Base-by-base conservation (phyloP, 2,329 filamentous ascomycete species). In the Colletotrichum kahawae region DNA sequence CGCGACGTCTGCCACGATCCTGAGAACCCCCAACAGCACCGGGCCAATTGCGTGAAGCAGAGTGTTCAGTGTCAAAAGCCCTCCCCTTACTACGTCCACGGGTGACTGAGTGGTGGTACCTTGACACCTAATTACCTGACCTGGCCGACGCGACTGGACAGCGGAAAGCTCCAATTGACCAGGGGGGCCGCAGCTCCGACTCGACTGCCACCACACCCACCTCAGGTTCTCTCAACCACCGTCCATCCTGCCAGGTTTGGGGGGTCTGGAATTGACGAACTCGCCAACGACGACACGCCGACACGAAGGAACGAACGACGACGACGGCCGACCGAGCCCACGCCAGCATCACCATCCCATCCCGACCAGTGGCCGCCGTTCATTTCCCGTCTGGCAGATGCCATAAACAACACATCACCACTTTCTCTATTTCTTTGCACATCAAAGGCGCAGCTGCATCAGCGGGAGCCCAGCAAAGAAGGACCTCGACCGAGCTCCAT, bases 161-260 rank as follows among this genome's bases (percentile, higher is more conserved):
- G 67, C 54, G 67, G 56, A 63, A 31, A 62, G 67, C 67, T 69
- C 56, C 67, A 69, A 69, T 69, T 62, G 67, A 70, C 31, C 57
- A 64, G 67, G 67, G 67, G 57, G 38, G 38, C 67, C 36, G 64
- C 69, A 73, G 69, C 72, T 72, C 72, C 69, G 51, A 75, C 60
- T 62, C 43, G n/a, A 51, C 43, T 51, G 43, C 43, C 43, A 51
- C 43, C 43, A 51, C 43, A 51, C 43, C 43, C 43, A 51, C 43
- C 43, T 51, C 43, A 51, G 43, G 43, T 51, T 51, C 43, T 51
- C 43, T 51, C 43, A 51, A 67, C 71, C 51, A 43, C 67, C 48
- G 12, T 33, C 65, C 31, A 31, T 67, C 43, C 29, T 56, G 36
- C 65, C 48, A 54, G 65, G 62, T 34, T 67, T 36, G 57, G 48